Conservation (phyloP, 768 basidiomycete species). For the Aureoboletus auriporus region DNA sequence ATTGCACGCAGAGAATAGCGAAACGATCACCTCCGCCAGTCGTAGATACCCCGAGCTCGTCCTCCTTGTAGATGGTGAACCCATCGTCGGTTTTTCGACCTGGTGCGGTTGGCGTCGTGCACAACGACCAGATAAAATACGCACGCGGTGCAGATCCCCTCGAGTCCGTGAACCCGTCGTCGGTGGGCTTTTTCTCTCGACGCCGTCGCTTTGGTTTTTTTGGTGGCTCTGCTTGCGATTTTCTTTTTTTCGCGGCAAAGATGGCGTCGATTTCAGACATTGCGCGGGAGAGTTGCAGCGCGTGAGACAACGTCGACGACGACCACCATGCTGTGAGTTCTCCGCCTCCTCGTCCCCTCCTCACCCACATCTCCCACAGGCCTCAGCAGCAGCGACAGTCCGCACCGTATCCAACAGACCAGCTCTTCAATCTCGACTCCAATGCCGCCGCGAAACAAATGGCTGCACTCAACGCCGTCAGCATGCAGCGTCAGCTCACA, state of each 20-base stretch:
- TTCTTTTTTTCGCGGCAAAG: conserved; percentile 55
- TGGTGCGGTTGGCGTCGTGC: conserved; percentile 29
- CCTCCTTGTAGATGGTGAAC: conserved; percentile 75
- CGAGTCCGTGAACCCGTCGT: conserved; percentile 66
- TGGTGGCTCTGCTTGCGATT: conserved; percentile 20
- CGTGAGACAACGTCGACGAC: conserved; percentile 21
- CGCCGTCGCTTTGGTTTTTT: conserved; percentile 31
- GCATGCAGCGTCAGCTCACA: conserved; percentile 45
- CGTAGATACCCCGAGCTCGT: conserved; percentile 67
- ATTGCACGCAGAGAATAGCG: conserved; percentile 6
- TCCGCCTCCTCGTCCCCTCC: no score
- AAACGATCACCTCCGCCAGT: conserved; percentile 64
- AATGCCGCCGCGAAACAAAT: conserved; percentile 74
- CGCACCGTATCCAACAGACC: conserved; percentile 28
- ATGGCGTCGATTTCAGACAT: conserved; percentile 81
- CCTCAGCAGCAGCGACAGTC: conserved; percentile 34
- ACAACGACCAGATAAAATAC: conserved; percentile 26
- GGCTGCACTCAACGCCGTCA: conserved; percentile 67
- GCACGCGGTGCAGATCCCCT: conserved; percentile 67
- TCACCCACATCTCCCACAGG: conserved; percentile 23
- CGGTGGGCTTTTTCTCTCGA: conserved; percentile 27
- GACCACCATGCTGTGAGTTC: conserved; percentile 32
- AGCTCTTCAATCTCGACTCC: conserved; percentile 57
- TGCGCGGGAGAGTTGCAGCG: conserved; percentile 13
- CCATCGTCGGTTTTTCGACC: conserved; percentile 81